A percentile compares a stretch with the other conserved stretches of the same genome.
Evolutionary conservation across 1,284 basidiomycete genomes (phyloP).

Genomic region (Trametes polyzona): DNA sequence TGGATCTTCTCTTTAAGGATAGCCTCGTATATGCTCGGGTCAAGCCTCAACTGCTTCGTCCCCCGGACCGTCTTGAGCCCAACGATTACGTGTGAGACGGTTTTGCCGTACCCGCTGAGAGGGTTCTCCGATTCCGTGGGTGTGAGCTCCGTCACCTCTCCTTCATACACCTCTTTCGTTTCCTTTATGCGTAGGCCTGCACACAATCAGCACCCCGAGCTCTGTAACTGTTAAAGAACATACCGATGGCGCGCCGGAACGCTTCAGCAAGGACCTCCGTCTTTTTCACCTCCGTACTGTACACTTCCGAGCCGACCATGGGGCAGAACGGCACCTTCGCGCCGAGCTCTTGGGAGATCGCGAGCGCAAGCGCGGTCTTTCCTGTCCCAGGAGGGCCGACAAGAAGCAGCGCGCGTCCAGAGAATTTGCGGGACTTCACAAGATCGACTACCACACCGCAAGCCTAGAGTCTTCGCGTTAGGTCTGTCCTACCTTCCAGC

Average conservation of each 20-base stretch:
- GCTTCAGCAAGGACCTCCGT: constrained; percentile 97
- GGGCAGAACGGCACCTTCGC: constrained; percentile 97
- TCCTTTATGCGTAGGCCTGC: constrained; percentile 95
- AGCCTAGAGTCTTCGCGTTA: constrained; percentile 54
- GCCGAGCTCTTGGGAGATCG: constrained; percentile 93
- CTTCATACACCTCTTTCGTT: constrained; percentile 98
- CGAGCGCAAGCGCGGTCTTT: constrained; percentile 95
- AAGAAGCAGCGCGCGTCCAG: constrained; percentile 86
- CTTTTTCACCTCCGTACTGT: constrained; percentile 98
- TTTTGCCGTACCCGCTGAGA: constrained; percentile 96
- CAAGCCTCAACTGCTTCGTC: constrained; percentile 95
- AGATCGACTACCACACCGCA: constrained; percentile 93
- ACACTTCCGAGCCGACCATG: constrained; percentile 98
- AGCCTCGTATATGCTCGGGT: constrained; percentile 96
- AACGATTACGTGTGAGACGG: constrained; percentile 95
- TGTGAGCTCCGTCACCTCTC: constrained; percentile 96
- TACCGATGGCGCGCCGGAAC: constrained; percentile 95
- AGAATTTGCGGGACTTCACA: constrained; percentile 88
- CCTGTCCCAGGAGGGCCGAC: constrained; percentile 93
- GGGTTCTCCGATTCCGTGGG: constrained; percentile 96
- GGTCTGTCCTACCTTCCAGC: not conserved
- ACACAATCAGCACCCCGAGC: not conserved
- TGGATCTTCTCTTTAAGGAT: constrained; percentile 98
- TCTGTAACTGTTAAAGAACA: constrained; percentile 37
- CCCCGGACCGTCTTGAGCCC: constrained; percentile 98